A percentile compares a stretch with the other conserved stretches of the same genome.
phyloP scores from a whole-genome alignment of 163 green algal genomes.

The Scenedesmus sp. region DNA sequence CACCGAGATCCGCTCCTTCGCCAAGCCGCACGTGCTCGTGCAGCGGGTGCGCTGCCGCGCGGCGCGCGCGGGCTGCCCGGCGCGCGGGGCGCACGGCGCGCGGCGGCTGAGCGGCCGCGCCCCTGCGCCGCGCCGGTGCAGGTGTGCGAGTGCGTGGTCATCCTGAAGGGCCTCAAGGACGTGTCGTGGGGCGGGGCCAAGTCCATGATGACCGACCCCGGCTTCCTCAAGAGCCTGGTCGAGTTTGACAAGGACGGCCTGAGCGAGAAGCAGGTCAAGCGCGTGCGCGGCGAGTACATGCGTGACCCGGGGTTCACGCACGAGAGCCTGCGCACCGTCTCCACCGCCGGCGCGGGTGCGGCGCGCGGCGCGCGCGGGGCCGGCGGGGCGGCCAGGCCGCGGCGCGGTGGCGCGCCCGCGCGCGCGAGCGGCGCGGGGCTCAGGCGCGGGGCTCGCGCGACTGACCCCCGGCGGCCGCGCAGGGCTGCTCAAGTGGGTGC shows the following conservation, averaged over 20 bases:
- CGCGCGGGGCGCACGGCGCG: background rate
- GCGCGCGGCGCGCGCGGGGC: conserved; percentile 23
- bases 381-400: no score
- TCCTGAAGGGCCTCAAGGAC: conserved; percentile 87
- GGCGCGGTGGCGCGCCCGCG: no score
- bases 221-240: conserved; percentile 82
- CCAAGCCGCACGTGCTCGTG: conserved; percentile 87
- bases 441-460: conserved; percentile 37
- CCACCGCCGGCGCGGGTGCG: conserved; percentile 64
- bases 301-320: conserved; percentile 86
- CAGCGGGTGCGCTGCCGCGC: conserved; percentile 72
- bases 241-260: conserved; percentile 91
- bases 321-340: conserved; percentile 76
- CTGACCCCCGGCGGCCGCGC: no score
- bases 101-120: no score
- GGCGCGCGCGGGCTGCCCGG: background rate
- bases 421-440: no score
- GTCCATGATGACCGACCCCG: conserved; percentile 87
- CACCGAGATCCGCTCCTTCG: conserved; percentile 89
- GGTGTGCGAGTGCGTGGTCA: conserved; percentile 90
- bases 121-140: conserved; percentile 15
- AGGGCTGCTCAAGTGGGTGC: conserved; percentile 90
- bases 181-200: conserved; percentile 89
- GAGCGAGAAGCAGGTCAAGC: conserved; percentile 76
- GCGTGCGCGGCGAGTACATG: conserved; percentile 85